These are phyloP conservation scores for Colletotrichum godetiae DNA, from an alignment of 2,329 filamentous ascomycete genomes.

Conservation along the genomic window DNA sequence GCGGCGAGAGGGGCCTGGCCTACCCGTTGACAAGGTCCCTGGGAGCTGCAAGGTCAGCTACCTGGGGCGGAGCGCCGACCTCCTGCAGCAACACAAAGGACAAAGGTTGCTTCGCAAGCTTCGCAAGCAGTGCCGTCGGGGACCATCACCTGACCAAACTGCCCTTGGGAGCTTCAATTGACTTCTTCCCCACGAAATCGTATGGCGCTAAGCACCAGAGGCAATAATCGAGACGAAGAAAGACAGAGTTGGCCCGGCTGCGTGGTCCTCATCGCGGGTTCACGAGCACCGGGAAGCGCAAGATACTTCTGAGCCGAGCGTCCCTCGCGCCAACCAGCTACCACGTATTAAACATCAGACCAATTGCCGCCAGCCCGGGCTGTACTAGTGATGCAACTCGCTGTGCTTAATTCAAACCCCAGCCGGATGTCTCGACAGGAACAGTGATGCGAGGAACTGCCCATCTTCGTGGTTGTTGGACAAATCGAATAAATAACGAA, in stretches of 20 bases:
- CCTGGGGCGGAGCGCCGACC: background rate
- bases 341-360: slow-evolving; percentile 21
- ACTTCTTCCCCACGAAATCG: no score
- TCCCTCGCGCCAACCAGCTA: slow-evolving; percentile 15
- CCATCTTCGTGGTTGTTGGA: background rate
- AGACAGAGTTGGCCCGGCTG: background rate
- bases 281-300: background rate
- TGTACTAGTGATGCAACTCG: slow-evolving; percentile 17
- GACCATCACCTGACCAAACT: background rate
- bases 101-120: background rate
- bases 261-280: background rate
- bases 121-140: background rate
- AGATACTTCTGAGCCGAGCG: background rate
- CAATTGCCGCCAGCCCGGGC: slow-evolving; percentile 12
- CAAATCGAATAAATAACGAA: background rate
- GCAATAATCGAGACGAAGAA: background rate
- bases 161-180: background rate
- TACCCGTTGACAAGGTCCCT: background rate
- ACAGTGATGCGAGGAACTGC: background rate
- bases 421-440: background rate
- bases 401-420: slow-evolving; percentile 12
- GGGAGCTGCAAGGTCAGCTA: background rate
- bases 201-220: no score
- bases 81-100: slow-evolving; percentile 1
- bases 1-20: slow-evolving; percentile 7